phyloP scores from a whole-genome alignment of 441 rosid genomes.

The Raphanus hybrid region DNA sequence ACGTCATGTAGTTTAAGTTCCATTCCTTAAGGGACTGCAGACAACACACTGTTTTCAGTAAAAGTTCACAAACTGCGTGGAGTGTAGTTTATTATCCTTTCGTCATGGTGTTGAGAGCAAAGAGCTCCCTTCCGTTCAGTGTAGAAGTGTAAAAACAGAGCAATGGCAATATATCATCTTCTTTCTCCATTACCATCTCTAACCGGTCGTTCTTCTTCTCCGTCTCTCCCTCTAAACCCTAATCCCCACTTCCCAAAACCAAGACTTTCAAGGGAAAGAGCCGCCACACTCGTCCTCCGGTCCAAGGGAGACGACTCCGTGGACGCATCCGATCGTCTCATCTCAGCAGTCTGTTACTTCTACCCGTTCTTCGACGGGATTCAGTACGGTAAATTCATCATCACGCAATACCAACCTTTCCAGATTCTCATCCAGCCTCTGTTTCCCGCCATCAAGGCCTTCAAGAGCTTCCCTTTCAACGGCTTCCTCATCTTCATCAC shows the following conservation, averaged over 20 bases:
- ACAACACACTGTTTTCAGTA: background rate
- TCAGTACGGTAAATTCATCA: conserved; percentile 83
- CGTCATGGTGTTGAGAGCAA: background rate
- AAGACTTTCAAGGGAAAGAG: conserved; percentile 35
- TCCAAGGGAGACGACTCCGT: conserved; percentile 65
- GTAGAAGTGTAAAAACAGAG: conserved; percentile 32
- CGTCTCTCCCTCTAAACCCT: conserved; percentile 19
- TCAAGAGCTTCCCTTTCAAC: conserved; percentile 87
- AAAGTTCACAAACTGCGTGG: background rate
- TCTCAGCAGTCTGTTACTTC: conserved; percentile 88
- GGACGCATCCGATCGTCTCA: conserved; percentile 78
- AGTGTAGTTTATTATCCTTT: conserved; percentile 39
- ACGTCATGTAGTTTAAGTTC: conserved; percentile 19
- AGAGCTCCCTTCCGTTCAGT: conserved; percentile 5
- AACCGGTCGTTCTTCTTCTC: conserved; percentile 33
- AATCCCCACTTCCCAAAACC: conserved; percentile 29
- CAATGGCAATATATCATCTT: conserved; percentile 55
- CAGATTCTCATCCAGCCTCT: conserved; percentile 76
- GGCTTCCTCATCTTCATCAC: conserved; percentile 83
- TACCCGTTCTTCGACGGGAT: conserved; percentile 92
- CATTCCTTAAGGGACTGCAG: background rate
- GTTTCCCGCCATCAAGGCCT: conserved; percentile 78
- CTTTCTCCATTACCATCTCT: conserved; percentile 47
- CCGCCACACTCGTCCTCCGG: conserved; percentile 43
- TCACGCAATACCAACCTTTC: conserved; percentile 71